A percentile compares a stretch with the other conserved stretches of the same genome.
phyloP scores from a whole-genome alignment of 2,329 filamentous ascomycete species.

The Sporothrix pallida region DNA sequence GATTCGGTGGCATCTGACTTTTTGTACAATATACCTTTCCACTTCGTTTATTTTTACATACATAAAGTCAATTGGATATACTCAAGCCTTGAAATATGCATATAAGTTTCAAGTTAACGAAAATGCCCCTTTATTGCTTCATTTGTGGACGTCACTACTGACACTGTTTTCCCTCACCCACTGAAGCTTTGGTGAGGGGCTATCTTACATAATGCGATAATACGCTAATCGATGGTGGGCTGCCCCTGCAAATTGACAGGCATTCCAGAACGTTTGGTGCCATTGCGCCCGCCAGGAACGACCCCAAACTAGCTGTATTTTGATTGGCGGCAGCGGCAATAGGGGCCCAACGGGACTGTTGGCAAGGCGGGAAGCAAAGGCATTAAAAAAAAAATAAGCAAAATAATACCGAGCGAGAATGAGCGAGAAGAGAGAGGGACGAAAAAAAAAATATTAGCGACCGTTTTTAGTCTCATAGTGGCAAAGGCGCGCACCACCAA shows the following conservation, averaged over 20 bases:
- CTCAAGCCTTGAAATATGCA: too few species aligned
- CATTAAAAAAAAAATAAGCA: slow-evolving; percentile 4
- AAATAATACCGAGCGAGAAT: slow-evolving; percentile 11
- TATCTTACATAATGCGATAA: slow-evolving; percentile 9
- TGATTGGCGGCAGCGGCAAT: slow-evolving; percentile 10
- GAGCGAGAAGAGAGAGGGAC: too few species aligned
- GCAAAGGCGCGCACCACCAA: not conserved
- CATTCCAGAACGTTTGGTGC: slow-evolving; percentile 20
- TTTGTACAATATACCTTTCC: not conserved
- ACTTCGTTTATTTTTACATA: not conserved
- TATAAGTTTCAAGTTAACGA: too few species aligned
- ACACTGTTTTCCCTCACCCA: not conserved
- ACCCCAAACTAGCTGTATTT: slow-evolving; percentile 16
- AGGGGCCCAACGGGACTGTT: not conserved
- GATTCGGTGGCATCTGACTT: too few species aligned
- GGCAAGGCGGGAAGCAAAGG: not conserved
- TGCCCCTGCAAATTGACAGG: slow-evolving; percentile 11
- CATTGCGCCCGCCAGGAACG: slow-evolving; percentile 11
- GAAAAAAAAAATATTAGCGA: slow-evolving; percentile 3
- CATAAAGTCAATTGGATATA: not conserved
- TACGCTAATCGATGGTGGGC: not conserved
- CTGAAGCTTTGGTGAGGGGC: slow-evolving; percentile 15
- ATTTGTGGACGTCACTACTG: not conserved
- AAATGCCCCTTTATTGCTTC: too few species aligned
- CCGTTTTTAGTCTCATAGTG: not conserved